Percentiles rank a stretch among this genome's conserved stretches.
These are phyloP conservation scores for Mrakia blollopis DNA, from an alignment of 768 basidiomycete species.

Conservation along the genomic window DNA sequence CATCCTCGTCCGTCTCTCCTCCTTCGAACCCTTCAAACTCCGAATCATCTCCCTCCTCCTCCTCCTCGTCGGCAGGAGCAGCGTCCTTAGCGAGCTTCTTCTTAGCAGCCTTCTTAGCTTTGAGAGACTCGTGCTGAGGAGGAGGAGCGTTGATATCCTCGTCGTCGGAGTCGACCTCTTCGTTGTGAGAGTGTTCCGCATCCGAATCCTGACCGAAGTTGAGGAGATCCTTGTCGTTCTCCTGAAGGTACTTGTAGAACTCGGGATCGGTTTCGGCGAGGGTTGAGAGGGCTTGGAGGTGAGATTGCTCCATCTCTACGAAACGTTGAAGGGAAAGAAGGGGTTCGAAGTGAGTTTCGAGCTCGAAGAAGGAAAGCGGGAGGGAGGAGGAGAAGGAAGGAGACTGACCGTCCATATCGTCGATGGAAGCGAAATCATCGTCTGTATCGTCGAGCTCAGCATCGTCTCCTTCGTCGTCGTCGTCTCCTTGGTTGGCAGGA, in stretches of 20 bases:
- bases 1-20: conserved; percentile 34
- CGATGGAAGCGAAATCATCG: conserved; percentile 68
- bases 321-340: conserved; percentile 21
- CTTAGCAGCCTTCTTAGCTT: conserved; percentile 46
- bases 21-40: conserved; percentile 46
- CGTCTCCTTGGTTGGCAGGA: conserved; percentile 27
- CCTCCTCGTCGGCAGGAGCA: conserved; percentile 42
- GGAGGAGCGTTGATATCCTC: conserved; percentile 41
- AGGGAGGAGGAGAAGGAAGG: background rate
- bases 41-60: conserved; percentile 47
- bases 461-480: conserved; percentile 40
- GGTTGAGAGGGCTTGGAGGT: conserved; percentile 75
- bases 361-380: background rate
- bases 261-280: conserved; percentile 97
- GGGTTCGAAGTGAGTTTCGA: background rate
- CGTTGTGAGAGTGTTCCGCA: too few species aligned
- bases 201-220: conserved; percentile 56
- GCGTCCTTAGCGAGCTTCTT: conserved; percentile 46
- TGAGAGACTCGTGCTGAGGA: conserved; percentile 8
- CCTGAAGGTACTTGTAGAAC: conserved; percentile 95
- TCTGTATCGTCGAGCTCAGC: conserved; percentile 47
- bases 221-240: conserved; percentile 88
- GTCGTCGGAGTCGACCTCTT: conserved; percentile 44
- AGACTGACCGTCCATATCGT: conserved; percentile 62
- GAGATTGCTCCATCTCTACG: conserved; percentile 65